A percentile compares a stretch with the other conserved stretches of the same genome.
Evolutionary conservation across 2,329 filamentous ascomycete species (phyloP).

Genomic region (Myriosclerotinia curreyana): DNA sequence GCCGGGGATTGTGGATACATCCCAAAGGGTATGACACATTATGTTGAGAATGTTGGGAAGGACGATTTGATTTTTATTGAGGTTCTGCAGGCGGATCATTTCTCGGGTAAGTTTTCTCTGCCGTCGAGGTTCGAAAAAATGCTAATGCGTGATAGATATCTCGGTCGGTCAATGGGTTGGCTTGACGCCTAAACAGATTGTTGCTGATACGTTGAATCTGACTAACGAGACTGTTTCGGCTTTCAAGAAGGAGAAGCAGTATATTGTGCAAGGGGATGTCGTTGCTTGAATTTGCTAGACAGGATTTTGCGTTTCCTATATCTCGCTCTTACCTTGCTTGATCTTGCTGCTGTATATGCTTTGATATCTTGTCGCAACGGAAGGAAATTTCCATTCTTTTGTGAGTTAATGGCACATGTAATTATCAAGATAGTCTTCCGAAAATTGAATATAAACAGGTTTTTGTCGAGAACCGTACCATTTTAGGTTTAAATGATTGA

Average conservation of each 20-base stretch:
- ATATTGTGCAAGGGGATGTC: conserved; percentile 41
- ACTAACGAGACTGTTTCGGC: conserved; percentile 42
- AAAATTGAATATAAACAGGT: neutral
- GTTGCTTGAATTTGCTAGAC: neutral
- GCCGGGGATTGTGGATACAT: conserved; percentile 76
- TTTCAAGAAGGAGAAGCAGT: conserved; percentile 47
- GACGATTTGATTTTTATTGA: conserved; percentile 74
- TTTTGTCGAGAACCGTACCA: neutral
- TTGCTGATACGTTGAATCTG: conserved; percentile 53
- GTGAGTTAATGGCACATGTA: neutral
- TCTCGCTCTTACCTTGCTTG: too few relatives aligned
- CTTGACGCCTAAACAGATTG: conserved; percentile 54
- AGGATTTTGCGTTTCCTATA: neutral
- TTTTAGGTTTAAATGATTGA: neutral
- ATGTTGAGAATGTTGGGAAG: conserved; percentile 77
- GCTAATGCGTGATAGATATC: conserved; percentile 39
- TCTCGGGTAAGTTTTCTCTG: conserved; percentile 40
- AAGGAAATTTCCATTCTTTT: neutral
- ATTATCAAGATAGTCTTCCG: neutral
- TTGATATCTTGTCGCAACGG: neutral
- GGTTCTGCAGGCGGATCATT: conserved; percentile 69
- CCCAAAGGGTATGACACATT: conserved; percentile 74
- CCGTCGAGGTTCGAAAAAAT: neutral
- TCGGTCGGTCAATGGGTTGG: conserved; percentile 49
- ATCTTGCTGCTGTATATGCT: neutral